These are phyloP conservation scores for Candida dajiaensis DNA, from an alignment of 805 yeast species.

Conservation along the genomic window DNA sequence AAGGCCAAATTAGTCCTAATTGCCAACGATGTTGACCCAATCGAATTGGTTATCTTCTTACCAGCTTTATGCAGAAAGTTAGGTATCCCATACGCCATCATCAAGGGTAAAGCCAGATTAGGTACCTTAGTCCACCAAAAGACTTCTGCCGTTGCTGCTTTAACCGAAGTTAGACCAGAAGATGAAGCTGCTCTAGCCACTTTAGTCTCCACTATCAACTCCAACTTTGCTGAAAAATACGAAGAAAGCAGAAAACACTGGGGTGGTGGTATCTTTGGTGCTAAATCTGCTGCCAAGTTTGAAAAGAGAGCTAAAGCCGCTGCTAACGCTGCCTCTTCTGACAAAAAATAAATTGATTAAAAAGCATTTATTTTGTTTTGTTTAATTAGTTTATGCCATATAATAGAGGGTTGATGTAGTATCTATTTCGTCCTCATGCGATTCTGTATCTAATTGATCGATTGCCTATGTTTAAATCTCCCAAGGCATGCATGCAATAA, in stretches of 20 bases:
- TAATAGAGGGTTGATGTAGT: neutral
- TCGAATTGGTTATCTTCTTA: conserved; percentile 91
- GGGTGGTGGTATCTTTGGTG: conserved; percentile 99
- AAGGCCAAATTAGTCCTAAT: conserved; percentile 94
- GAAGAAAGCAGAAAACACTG: conserved; percentile 97
- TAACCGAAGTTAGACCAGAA: conserved; percentile 91
- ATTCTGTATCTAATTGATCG: too few species aligned
- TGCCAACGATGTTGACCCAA: conserved; percentile 98
- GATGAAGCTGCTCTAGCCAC: conserved; percentile 94
- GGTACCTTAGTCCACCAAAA: conserved; percentile 97
- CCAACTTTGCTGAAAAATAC: conserved; percentile 90
- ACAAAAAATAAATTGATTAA: neutral
- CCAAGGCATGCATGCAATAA: too few species aligned
- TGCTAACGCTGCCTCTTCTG: conserved; percentile 7
- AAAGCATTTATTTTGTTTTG: neutral
- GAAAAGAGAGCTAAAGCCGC: conserved; percentile 28
- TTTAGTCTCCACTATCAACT: conserved; percentile 86
- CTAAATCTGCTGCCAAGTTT: conserved; percentile 82
- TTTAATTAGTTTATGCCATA: neutral
- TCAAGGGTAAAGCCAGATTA: conserved; percentile 98
- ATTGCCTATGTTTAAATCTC: too few species aligned
- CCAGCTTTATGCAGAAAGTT: conserved; percentile 98
- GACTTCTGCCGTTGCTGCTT: conserved; percentile 95
- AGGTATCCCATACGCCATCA: conserved; percentile 98
- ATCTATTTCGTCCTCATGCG: too few species aligned